Percentiles rank a stretch among this genome's conserved stretches.
Evolutionary conservation across 2,329 filamentous ascomycete genomes (phyloP).

Genomic region (Colletotrichum somersetense): DNA sequence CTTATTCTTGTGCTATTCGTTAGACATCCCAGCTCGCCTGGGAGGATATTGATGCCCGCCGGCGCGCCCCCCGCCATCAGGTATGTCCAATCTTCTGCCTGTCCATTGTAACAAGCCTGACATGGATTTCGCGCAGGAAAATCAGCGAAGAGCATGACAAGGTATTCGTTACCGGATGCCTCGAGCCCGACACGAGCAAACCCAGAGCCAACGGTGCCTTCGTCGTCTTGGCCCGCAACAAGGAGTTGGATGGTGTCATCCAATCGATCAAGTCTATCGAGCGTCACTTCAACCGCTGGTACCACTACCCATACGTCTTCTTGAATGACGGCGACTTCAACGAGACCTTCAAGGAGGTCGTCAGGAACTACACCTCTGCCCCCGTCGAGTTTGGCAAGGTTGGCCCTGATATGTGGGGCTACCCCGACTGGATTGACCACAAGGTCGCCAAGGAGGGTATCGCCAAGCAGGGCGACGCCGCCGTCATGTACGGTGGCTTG

Average conservation of each 20-base stretch:
- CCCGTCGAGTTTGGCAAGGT: slow-evolving; percentile 95
- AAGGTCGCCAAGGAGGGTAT: slow-evolving; percentile 97
- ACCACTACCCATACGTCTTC: slow-evolving; percentile 98
- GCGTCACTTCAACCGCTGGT: slow-evolving; percentile 99
- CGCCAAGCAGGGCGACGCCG: slow-evolving; percentile 93
- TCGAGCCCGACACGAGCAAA: slow-evolving; percentile 81
- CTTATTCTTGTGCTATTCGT: slow-evolving; percentile 92
- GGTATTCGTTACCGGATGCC: slow-evolving; percentile 92
- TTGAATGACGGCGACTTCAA: slow-evolving; percentile 98
- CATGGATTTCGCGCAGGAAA: slow-evolving; percentile 69
- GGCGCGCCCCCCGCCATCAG: slow-evolving; percentile 90
- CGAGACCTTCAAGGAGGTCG: slow-evolving; percentile 88
- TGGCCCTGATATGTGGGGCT: slow-evolving; percentile 92
- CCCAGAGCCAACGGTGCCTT: slow-evolving; percentile 94
- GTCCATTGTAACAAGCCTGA: slow-evolving; percentile 17
- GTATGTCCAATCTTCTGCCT: slow-evolving; percentile 62
- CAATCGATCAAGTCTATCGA: slow-evolving; percentile 98
- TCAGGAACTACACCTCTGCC: slow-evolving; percentile 90
- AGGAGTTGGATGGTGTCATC: slow-evolving; percentile 94
- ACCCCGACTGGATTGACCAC: slow-evolving; percentile 94
- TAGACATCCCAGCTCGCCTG: slow-evolving; percentile 85
- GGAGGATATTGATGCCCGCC: slow-evolving; percentile 86
- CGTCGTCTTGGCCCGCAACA: slow-evolving; percentile 94
- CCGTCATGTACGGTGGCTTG: slow-evolving; percentile 99
- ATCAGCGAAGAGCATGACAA: slow-evolving; percentile 98